phyloP scores from a whole-genome alignment of 2,329 filamentous ascomycete species.

The Ascochyta lentis region DNA sequence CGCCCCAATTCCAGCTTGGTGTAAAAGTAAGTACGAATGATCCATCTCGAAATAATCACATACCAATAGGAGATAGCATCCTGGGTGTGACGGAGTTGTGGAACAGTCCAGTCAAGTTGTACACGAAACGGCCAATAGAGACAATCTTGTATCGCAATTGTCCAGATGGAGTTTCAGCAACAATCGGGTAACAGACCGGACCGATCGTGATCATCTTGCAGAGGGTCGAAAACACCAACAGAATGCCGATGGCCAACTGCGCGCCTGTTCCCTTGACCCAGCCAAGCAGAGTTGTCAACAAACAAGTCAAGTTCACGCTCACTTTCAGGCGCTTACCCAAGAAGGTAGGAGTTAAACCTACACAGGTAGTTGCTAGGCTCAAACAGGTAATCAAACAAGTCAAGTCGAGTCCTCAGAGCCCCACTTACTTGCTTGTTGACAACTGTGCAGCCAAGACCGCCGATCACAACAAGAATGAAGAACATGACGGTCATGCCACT shows the following conservation, averaged over 20 bases:
- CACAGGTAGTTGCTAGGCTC: too few relatives aligned
- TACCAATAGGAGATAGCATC: conserved; percentile 1
- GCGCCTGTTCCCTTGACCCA: neutral
- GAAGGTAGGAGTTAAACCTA: too few relatives aligned
- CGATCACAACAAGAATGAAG: neutral
- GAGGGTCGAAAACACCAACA: conserved; percentile 1
- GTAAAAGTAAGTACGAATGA: neutral
- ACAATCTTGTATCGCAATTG: neutral
- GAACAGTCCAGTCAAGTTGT: conserved; percentile 1
- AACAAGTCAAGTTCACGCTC: too few relatives aligned
- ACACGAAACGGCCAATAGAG: neutral
- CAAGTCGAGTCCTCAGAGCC: too few relatives aligned
- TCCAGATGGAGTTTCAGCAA: neutral
- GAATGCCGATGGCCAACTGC: neutral
- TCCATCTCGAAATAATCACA: accelerated
- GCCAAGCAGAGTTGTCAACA: neutral
- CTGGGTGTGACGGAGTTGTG: conserved; percentile 4
- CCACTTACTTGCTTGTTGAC: too few relatives aligned
- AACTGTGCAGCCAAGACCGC: neutral
- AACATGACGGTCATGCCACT: conserved; percentile 3
- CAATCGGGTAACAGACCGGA: neutral
- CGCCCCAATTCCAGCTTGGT: neutral
- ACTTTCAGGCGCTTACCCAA: too few relatives aligned
- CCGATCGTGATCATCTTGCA: conserved; percentile 4
- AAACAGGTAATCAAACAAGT: too few relatives aligned